These are phyloP conservation scores for Anacardium occidentale DNA, from an alignment of 345 rosid genomes.

Conservation along the genomic window DNA sequence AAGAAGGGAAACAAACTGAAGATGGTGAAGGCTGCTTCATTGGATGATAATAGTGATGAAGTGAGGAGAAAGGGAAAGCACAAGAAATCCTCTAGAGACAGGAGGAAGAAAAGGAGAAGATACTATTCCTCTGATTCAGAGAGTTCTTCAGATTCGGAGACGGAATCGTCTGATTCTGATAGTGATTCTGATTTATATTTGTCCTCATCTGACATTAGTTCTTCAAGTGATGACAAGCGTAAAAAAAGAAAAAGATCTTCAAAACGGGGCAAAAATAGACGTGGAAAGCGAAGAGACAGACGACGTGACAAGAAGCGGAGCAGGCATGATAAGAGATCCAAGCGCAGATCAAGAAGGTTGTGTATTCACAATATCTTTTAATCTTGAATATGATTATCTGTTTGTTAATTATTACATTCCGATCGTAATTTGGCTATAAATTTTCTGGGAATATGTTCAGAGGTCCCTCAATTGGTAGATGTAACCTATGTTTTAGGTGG, in stretches of 20 bases:
- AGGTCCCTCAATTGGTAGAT: too few species aligned
- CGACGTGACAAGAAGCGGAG: constrained; percentile 73
- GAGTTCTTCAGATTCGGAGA: constrained; percentile 77
- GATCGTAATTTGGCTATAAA: neutral
- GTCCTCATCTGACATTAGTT: constrained; percentile 74
- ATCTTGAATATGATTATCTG: neutral
- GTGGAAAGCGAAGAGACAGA: constrained; percentile 69
- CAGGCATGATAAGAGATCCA: constrained; percentile 66
- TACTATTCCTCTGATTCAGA: constrained; percentile 76
- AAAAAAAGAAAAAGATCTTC: constrained; percentile 77
- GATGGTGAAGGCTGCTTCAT: constrained; percentile 43
- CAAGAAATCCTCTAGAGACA: constrained; percentile 71
- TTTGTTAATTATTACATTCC: neutral
- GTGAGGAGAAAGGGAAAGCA: constrained; percentile 52
- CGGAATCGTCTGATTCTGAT: constrained; percentile 74
- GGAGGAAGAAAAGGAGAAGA: constrained; percentile 72
- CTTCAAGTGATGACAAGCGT: constrained; percentile 86
- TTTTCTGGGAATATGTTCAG: too few species aligned
- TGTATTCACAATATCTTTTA: neutral
- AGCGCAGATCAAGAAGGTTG: constrained; percentile 79
- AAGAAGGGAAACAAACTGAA: constrained; percentile 52
- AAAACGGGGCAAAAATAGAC: constrained; percentile 66
- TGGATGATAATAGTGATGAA: constrained; percentile 43
- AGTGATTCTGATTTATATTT: constrained; percentile 68
- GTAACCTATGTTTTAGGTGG: neutral